phyloP scores from a whole-genome alignment of 2,329 filamentous ascomycete species.

The Nothomitra cinnamomea region DNA sequence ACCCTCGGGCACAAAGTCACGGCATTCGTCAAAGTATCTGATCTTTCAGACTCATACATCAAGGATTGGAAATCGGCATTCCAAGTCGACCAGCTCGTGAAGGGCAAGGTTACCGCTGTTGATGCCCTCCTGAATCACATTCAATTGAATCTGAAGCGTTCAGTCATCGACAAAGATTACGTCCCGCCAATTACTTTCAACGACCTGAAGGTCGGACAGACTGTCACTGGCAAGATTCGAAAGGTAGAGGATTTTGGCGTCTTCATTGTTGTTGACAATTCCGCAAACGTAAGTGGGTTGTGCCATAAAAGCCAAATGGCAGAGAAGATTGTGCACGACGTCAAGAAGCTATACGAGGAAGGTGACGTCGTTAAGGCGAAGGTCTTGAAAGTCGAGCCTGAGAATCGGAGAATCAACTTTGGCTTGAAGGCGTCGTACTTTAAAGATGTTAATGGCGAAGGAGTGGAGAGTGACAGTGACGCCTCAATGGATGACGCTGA shows the following conservation, averaged over 20 bases:
- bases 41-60: constrained; percentile 77
- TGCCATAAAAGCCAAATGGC: constrained; percentile 90
- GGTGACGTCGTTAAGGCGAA: constrained; percentile 90
- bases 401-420: constrained; percentile 69
- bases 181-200: constrained; percentile 52
- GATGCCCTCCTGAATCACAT: constrained; percentile 53
- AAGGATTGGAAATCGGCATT: constrained; percentile 93
- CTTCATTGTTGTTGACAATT: constrained; percentile 80
- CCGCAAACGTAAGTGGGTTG: constrained; percentile 75
- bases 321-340: constrained; percentile 63
- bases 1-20: constrained; percentile 65
- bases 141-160: constrained; percentile 76
- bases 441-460: constrained; percentile 39
- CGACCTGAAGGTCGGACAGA: constrained; percentile 64
- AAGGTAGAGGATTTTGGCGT: constrained; percentile 93
- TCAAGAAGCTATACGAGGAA: constrained; percentile 75
- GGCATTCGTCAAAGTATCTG: constrained; percentile 68
- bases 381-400: constrained; percentile 58
- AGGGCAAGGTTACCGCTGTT: constrained; percentile 62
- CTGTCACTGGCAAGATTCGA: constrained; percentile 76
- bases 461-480: constrained; percentile 24
- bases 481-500: constrained; percentile 23
- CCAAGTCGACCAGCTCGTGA: constrained; percentile 77
- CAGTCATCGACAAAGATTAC: constrained; percentile 65
- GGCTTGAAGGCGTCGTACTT: constrained; percentile 90